Evolutionary conservation across 805 yeast genomes (phyloP), one percentile per base, ranked within the genome.

Genomic region (Priceomyces melissophilus): DNA sequence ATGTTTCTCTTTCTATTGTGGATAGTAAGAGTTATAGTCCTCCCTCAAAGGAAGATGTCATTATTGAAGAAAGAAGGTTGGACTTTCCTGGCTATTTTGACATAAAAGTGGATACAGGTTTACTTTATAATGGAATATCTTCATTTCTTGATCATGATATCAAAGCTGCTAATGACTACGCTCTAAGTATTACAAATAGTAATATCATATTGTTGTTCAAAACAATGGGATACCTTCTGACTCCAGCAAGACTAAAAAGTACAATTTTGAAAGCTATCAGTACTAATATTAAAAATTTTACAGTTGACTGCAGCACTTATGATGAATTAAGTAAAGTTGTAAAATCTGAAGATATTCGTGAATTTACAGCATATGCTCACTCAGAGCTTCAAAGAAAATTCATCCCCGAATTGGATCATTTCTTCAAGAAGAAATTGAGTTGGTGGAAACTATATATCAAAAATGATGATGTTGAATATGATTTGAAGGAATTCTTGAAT

Each of bases 381-480:
- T 39, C 53, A 4, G 75, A 69, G 41, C 53, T 69, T 20, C 74
- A 67, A 43, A 39, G 53, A 25, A 46, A 48, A 3, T 59, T 69
- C 32, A 54, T 59, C 11, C 73, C 75, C 1, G 42, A 52, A 4
- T 60, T 70, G 1, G 46, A 44, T 12, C 45, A 40, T 1, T 66
- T 60, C 37, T 67, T 69, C 55, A 43, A 40, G 16, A 52, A 48
- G 13, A 57, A 52, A 12, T 57, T 69, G 37, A 48, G 50, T 12
- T 69, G 74, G 74, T 69, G 72, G 70, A 67, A 55, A 46, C 48
- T 69, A n/a, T 69, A 69, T 47, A 54, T 52, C 41, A 59, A 58
- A 35, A 69, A 69, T 44, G 75, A 69, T 38, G 69, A 69, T 45
- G 67, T 69, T 15, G 73, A 67, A 48, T 69, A 69, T 42, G 63